phyloP scores from a whole-genome alignment of 208 protist species.

The Histomonas meleagridis region DNA sequence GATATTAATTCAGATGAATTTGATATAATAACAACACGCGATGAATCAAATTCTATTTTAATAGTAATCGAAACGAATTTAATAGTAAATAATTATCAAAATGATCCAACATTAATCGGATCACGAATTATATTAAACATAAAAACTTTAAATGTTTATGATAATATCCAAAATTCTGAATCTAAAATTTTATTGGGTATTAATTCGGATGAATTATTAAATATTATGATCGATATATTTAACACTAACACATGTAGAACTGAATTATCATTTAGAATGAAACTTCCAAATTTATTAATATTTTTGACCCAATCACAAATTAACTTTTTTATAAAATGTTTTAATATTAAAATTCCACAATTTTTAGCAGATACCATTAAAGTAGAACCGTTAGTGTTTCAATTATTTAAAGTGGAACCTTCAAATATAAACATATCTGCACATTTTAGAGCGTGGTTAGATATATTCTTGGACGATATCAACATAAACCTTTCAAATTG shows the following conservation, averaged over 20 bases:
- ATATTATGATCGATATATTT: neutral
- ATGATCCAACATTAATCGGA: neutral
- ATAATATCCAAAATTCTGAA: neutral
- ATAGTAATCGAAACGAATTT: neutral
- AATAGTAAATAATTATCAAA: neutral
- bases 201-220: neutral
- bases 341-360: neutral
- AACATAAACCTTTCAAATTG: neutral
- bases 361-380: neutral
- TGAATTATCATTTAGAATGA: neutral
- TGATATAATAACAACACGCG: neutral
- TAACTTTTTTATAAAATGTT: neutral
- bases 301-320: neutral
- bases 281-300: neutral
- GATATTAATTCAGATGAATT: neutral
- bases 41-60: neutral
- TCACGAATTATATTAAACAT: neutral
- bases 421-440: neutral
- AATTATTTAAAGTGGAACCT: neutral
- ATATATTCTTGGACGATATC: neutral
- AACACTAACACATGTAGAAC: neutral
- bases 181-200: neutral
- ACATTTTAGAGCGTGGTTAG: neutral
- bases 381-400: neutral
- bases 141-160: neutral